phyloP scores from a whole-genome alignment of 352 stramenopile species.

The Pythium myriotylum region DNA sequence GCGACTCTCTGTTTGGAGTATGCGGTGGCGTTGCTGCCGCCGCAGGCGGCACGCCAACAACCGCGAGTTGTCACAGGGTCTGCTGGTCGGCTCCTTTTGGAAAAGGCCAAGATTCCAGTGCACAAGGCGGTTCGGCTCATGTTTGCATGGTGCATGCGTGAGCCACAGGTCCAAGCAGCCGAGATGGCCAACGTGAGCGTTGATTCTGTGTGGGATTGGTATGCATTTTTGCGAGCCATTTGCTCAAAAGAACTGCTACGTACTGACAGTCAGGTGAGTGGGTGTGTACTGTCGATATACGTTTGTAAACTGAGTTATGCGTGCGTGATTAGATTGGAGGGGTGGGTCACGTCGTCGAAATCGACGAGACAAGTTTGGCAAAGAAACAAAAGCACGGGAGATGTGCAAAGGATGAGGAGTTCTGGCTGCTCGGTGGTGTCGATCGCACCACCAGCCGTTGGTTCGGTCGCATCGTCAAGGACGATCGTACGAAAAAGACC shows the following conservation, averaged over 20 bases:
- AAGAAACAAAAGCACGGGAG: slow-evolving; percentile 37
- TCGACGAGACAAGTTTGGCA: slow-evolving; percentile 30
- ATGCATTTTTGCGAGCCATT: not conserved
- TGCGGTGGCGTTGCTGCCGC: not conserved
- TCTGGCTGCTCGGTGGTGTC: slow-evolving; percentile 37
- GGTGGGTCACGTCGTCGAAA: slow-evolving; percentile 31
- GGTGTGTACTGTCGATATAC: not conserved
- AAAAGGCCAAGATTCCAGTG: not conserved
- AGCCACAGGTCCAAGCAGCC: not conserved
- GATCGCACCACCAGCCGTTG: slow-evolving; percentile 25
- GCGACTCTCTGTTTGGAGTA: not conserved
- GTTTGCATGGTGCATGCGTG: not conserved
- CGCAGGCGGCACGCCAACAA: not conserved
- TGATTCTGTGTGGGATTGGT: not conserved
- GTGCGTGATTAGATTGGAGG: slow-evolving; percentile 28
- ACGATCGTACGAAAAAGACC: slow-evolving; percentile 27
- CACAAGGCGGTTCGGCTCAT: not conserved
- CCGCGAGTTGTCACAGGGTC: not conserved
- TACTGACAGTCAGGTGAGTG: not conserved
- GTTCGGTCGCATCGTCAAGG: slow-evolving; percentile 27
- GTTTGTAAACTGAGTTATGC: too few relatives aligned
- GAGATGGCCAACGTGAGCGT: not conserved
- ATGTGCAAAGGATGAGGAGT: slow-evolving; percentile 14
- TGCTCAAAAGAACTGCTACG: not conserved
- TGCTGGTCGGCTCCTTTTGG: not conserved